Evolutionary conservation across 176 grass and related monocot species (phyloP).

Genomic region (Eragrostis nindensis): DNA sequence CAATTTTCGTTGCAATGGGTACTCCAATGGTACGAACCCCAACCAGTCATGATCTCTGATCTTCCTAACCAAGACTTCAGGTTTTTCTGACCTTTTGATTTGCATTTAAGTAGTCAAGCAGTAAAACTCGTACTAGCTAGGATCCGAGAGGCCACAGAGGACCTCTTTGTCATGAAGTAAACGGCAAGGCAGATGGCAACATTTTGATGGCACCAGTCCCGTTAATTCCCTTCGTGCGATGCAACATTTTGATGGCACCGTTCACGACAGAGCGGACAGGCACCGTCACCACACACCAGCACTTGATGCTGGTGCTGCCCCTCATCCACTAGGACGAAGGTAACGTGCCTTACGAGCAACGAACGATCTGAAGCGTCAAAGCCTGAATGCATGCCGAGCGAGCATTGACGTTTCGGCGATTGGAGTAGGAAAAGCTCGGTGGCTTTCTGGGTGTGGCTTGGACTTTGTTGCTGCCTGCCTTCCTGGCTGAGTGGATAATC

Average conservation of each 20-base stretch:
- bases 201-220: background rate
- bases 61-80: background rate
- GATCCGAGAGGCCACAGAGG: background rate
- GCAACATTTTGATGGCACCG: background rate
- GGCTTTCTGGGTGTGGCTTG: conserved; percentile 11
- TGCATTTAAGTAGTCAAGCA: background rate
- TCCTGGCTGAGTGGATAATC: background rate
- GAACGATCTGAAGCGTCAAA: background rate
- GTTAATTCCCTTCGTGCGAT: background rate
- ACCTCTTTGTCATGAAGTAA: background rate
- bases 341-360: conserved; percentile 19
- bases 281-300: background rate
- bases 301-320: background rate
- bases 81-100: background rate
- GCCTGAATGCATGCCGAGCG: background rate
- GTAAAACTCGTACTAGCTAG: too few relatives aligned
- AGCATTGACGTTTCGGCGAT: background rate
- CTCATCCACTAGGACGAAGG: background rate
- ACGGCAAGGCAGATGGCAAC: background rate
- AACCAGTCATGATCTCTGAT: too few relatives aligned
- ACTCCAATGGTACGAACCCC: too few relatives aligned
- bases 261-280: background rate
- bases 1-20: too few relatives aligned
- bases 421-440: conserved; percentile 10
- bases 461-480: background rate